Evolutionary conservation across 1,284 basidiomycete genomes (phyloP), one percentile per base, ranked within the genome.

Genomic region (Tetrapyrgos nigripes): DNA sequence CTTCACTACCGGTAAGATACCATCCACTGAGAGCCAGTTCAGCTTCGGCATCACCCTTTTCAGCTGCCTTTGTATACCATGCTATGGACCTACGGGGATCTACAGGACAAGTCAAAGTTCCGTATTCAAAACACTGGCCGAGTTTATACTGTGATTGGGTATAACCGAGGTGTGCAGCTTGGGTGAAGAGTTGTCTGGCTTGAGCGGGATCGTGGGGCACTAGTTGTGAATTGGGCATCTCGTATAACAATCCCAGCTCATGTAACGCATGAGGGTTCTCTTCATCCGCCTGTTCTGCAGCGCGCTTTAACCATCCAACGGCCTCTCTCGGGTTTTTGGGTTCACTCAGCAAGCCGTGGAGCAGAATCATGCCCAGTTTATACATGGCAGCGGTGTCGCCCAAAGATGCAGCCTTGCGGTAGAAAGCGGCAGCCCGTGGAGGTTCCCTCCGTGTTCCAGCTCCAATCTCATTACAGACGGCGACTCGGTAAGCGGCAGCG

Each of bases 311-410:
- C 97, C 97, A 99, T 50, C 90, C 91, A 61, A 97, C 88, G 5
- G 96, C 96, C 72, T 99, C 97, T 49, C 95, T 87, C 1, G 90
- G 87, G 68, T 97, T 98, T 60, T 86, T 87, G 52, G 84, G 88
- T 72, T 97, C 94, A 17, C 89, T 92, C 24, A 98, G 82, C 26
- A 89, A 76, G 3, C 96, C 97, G 48, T 93, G 87, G 17, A 99
- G 82, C 46, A 98, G 82, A 61, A 98, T 94, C 90, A 98, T 96
- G 14, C 96, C 96, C 14, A 99, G 86, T 76, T 99, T 99, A 82
- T 98, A 99, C 97, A 99, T 99, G 2, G 96, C 97, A 43, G 97
- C 90, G 0, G 96, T 98, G 73, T 99, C 97, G 31, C 96, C 96
- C 29, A 99, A 79, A 0, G 95, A 95, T 2, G 95, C 95, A 1